These are phyloP conservation scores for Diaporthe sp. DNA, from an alignment of 2,329 filamentous ascomycete species.

Conservation along the genomic window DNA sequence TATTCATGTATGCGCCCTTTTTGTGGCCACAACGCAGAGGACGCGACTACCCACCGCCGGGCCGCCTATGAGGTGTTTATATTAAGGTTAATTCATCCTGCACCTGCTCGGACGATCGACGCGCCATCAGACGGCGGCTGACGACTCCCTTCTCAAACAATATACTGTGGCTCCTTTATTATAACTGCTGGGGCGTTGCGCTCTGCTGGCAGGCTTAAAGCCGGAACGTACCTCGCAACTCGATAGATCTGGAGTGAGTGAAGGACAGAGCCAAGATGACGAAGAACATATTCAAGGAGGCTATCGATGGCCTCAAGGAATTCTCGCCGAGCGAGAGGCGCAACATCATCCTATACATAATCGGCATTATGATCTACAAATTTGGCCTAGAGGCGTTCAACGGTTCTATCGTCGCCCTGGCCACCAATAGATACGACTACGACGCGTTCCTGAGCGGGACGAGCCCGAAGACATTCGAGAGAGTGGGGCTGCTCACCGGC, in stretches of 20 bases:
- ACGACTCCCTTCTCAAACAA: not conserved
- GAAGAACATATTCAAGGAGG: slow-evolving; percentile 34
- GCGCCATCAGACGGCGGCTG: slow-evolving; percentile 2
- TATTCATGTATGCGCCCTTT: not conserved
- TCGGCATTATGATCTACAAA: slow-evolving; percentile 66
- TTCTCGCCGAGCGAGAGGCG: slow-evolving; percentile 56
- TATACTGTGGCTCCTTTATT: not conserved
- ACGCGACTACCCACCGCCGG: slow-evolving; percentile 1
- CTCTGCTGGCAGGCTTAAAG: not conserved
- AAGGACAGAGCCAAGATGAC: not conserved
- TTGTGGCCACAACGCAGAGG: not conserved
- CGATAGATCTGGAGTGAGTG: not conserved
- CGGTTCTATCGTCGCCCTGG: slow-evolving; percentile 62
- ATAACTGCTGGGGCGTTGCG: slow-evolving; percentile 8
- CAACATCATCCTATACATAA: slow-evolving; percentile 61
- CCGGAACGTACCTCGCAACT: not conserved
- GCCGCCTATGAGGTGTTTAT: not conserved
- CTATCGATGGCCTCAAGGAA: slow-evolving; percentile 31
- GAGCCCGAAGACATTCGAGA: slow-evolving; percentile 57
- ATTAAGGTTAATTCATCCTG: slow-evolving; percentile 9
- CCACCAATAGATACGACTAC: slow-evolving; percentile 64
- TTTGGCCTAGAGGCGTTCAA: slow-evolving; percentile 66
- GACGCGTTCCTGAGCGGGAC: slow-evolving; percentile 52
- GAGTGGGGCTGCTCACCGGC: slow-evolving; percentile 61
- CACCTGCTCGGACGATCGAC: not conserved